A percentile compares a stretch with the other conserved stretches of the same genome.
These are phyloP conservation scores for Cephaloascus albidus DNA, from an alignment of 805 yeast genomes.

Conservation along the genomic window DNA sequence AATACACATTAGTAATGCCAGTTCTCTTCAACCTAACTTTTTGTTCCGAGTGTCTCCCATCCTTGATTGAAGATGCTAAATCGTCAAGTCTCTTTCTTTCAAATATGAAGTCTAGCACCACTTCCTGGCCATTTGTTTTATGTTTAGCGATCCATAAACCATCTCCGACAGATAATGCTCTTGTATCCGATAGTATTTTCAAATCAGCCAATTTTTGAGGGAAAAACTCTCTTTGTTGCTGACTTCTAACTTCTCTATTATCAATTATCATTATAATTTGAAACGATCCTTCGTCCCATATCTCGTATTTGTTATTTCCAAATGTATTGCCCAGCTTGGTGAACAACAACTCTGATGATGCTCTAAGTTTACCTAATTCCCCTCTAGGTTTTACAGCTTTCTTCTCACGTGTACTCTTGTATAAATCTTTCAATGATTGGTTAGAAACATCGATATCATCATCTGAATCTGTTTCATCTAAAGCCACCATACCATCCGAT, in stretches of 20 bases:
- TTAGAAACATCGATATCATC: not conserved
- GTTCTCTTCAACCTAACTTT: constrained; percentile 65
- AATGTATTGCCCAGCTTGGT: not conserved
- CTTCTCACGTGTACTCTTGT: not conserved
- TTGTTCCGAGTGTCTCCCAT: constrained; percentile 86
- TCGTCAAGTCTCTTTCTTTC: constrained; percentile 91
- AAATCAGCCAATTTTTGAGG: constrained; percentile 36
- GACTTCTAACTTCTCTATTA: constrained; percentile 71
- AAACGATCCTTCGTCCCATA: constrained; percentile 58
- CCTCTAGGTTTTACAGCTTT: not conserved
- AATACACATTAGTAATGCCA: constrained; percentile 58
- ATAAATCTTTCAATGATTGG: not conserved
- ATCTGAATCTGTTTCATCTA: too few species aligned
- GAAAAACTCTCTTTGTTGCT: constrained; percentile 63
- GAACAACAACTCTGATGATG: not conserved
- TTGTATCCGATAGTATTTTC: constrained; percentile 42
- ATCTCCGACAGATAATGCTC: constrained; percentile 76
- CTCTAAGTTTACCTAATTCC: not conserved
- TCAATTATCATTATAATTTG: constrained; percentile 62
- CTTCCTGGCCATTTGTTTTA: constrained; percentile 44
- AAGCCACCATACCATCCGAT: constrained; percentile 5
- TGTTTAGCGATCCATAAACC: constrained; percentile 81
- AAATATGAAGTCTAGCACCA: constrained; percentile 70
- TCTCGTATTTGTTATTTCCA: constrained; percentile 20
- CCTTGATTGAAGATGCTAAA: constrained; percentile 70